Evolutionary conservation across 768 basidiomycete species (phyloP), one percentile per base, ranked within the genome.

Genomic region (Naganishia randhawae): DNA sequence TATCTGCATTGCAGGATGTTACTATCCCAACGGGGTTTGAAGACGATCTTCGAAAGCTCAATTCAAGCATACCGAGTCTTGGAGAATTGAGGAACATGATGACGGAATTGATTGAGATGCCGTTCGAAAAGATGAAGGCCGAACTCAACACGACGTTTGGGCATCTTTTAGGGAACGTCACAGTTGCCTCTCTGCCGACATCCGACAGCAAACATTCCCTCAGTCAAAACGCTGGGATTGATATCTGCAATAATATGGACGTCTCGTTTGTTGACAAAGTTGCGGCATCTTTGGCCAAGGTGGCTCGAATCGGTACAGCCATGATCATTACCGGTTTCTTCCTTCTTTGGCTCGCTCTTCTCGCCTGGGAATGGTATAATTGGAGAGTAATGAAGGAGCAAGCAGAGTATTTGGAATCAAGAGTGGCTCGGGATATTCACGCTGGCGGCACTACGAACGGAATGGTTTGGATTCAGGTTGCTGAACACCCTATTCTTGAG

Each of bases 81-180:
- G 83, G 85, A 31, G 86, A 89, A 16, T 80, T 99, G 54, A 89
- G 91, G 80, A 80, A 87, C 53, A 83, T 89, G 65, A 85, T 96
- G 71, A 86, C 89, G 75, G 64, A 69, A 25, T 71, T 83, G 42
- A 76, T 82, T 66, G 69, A 73, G 9, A 88, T 85, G 0, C 95
- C 95, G 0, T 96, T 98, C 75, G 90, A 96, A 74, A 82, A 86
- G 3, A 79, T 97, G 63, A 96, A 93, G 79, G 82, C 86, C 69
- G 90, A 94, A 57, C 92, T 98, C 79, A 95, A 95, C 76, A 84
- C 87, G 67, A 93, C 92, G 0, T 89, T 96, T 39, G 39, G 17
- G 31, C 41, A 50, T 25, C 16, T 67, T 41, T 50, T 67, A 17
- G 53, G 66, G 27, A 67, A 61, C 17, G 50, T 67, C 31, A 67